Evolutionary conservation across 2,329 filamentous ascomycete species (phyloP).

Genomic region (Claviceps sp.): DNA sequence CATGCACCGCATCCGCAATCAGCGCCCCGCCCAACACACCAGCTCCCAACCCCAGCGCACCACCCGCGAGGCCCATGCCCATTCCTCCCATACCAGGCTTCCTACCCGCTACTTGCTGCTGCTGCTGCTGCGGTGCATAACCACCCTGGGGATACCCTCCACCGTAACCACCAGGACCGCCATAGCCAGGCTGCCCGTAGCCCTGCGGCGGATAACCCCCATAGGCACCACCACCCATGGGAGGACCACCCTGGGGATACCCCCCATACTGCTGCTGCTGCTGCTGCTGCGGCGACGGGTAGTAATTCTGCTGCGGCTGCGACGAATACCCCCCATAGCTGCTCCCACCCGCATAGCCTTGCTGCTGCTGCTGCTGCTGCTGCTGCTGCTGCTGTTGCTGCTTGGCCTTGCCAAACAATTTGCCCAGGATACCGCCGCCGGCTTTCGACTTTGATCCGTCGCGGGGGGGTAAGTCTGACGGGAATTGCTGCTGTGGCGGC

Average conservation of each 20-base stretch:
- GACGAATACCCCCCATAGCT: slow-evolving; percentile 1
- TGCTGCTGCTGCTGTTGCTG: slow-evolving; percentile 17
- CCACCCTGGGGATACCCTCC: slow-evolving; percentile 13
- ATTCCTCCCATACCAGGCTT: slow-evolving; percentile 21
- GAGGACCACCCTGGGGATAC: not conserved
- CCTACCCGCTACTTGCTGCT: slow-evolving; percentile 25
- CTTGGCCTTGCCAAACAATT: slow-evolving; percentile 34
- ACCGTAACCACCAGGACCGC: slow-evolving; percentile 18
- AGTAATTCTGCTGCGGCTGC: not conserved
- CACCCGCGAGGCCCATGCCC: slow-evolving; percentile 55
- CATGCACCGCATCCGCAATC: slow-evolving; percentile 53
- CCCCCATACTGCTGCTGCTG: slow-evolving; percentile 3
- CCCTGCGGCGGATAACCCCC: slow-evolving; percentile 5
- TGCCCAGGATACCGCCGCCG: slow-evolving; percentile 34
- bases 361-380: not conserved
- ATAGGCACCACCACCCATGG: slow-evolving; percentile 5
- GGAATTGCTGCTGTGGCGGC: slow-evolving; percentile 13
- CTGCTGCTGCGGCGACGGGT: not conserved
- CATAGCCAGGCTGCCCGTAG: slow-evolving; percentile 17
- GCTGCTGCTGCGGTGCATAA: slow-evolving; percentile 9
- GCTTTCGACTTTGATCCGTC: slow-evolving; percentile 21
- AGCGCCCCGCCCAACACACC: slow-evolving; percentile 69
- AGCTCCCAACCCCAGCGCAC: slow-evolving; percentile 66
- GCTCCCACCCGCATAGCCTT: slow-evolving; percentile 13
- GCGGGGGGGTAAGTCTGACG: slow-evolving; percentile 30